These are phyloP conservation scores for Suillus clintonianus DNA, from an alignment of 768 basidiomycete species.

Conservation along the genomic window DNA sequence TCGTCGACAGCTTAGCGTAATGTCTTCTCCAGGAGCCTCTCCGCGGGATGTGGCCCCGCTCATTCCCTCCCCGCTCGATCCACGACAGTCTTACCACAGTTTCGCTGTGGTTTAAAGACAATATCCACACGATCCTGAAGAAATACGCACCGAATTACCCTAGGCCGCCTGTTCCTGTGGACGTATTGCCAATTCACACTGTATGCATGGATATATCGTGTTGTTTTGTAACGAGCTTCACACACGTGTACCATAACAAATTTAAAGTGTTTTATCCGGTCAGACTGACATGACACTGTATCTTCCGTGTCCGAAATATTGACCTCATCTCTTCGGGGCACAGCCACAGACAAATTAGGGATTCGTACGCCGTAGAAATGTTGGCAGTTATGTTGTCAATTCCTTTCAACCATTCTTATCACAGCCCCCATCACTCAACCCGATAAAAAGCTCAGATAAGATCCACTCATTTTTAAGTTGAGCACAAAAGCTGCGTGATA, in stretches of 20 bases:
- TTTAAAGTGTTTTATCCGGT: background rate
- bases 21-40: too few species aligned
- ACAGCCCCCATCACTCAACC: background rate
- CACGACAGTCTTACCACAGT: slow-evolving; percentile 60
- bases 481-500: background rate
- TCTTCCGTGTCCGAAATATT: too few species aligned
- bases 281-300: too few species aligned
- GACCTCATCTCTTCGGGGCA: too few species aligned
- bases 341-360: too few species aligned
- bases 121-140: slow-evolving; percentile 63
- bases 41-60: too few species aligned
- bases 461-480: background rate
- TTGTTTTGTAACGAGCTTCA: background rate
- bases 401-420: background rate
- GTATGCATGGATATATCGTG: background rate
- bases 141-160: slow-evolving; percentile 47
- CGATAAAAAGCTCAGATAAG: background rate
- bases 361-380: too few species aligned
- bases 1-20: background rate
- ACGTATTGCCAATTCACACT: background rate
- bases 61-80: too few species aligned
- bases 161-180: slow-evolving; percentile 32
- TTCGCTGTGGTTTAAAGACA: slow-evolving; percentile 72
- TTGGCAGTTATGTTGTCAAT: too few species aligned
- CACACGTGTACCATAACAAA: background rate